Base-by-base conservation (phyloP, 139 green algal genomes). In the Chlamydomonas sp. region DNA sequence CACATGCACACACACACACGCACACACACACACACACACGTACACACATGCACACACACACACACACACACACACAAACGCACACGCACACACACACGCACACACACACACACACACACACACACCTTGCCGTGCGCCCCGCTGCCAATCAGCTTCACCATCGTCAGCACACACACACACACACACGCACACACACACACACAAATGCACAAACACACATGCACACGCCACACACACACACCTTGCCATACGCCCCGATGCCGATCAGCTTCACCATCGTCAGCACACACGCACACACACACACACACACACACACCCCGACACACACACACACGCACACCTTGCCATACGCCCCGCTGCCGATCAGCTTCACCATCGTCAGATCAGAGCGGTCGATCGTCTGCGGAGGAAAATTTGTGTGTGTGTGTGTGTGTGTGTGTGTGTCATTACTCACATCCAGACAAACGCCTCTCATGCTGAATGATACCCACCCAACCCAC, bases 341-440 rank as follows among this genome's bases (percentile, higher is more conserved):
- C 72, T 80, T 76, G 36, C 82, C 82, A 63, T 87, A 84, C 8
- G 78, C 82, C 13, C 82, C 82, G 2, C 30, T 57, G 8, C 82
- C 82, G 22, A 87, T 82, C n/a, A 74, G 5, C 58, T 59, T 75
- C 24, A 68, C 29, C 33, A 82, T 29, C 36, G 48, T 71, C 8
- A 87, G 66, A 72, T 87, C 82, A 0, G 3, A 33, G 24, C 38
- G 37, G 10, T 82, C 73, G 26, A 87, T 84, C 4, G 70, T 77
- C 71, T 87, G 82, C n/a, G n/a, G n/a, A n/a, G n/a, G n/a, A n/a
- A n/a, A n/a, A n/a, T n/a, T n/a, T n/a, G n/a, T n/a, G n/a, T n/a
- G n/a, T n/a, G n/a, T n/a, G n/a, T n/a, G n/a, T n/a, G n/a, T n/a
- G n/a, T n/a, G n/a, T n/a, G n/a, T n/a, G n/a, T n/a, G n/a, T n/a